phyloP scores from a whole-genome alignment of 2,329 filamentous ascomycete species.

The Graphilbum sp. region DNA sequence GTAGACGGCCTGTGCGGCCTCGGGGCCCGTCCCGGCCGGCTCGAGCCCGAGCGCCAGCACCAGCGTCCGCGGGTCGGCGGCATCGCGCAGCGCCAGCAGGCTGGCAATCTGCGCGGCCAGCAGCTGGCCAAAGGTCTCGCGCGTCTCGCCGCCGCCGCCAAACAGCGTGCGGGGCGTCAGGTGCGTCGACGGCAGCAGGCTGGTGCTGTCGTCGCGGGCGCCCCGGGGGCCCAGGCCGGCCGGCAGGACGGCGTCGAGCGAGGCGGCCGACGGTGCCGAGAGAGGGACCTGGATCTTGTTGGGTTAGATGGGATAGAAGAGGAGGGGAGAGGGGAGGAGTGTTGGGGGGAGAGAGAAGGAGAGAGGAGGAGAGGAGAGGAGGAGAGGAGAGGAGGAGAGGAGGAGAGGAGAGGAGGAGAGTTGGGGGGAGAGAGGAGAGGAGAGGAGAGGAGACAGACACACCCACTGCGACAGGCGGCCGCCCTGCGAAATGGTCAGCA shows the following conservation, averaged over 20 bases:
- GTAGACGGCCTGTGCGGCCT: slow-evolving; percentile 29
- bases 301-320: neutral
- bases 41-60: slow-evolving; percentile 44
- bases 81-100: slow-evolving; percentile 54
- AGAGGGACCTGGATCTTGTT: slow-evolving; percentile 71
- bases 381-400: neutral
- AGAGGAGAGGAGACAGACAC: slow-evolving; percentile 15
- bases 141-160: slow-evolving; percentile 61
- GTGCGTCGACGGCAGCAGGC: slow-evolving; percentile 56
- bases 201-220: slow-evolving; percentile 1
- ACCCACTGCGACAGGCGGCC: slow-evolving; percentile 89
- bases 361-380: slow-evolving; percentile 3
- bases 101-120: slow-evolving; percentile 82
- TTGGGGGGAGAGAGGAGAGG: neutral
- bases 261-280: slow-evolving; percentile 45
- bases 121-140: slow-evolving; percentile 74
- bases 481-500: slow-evolving; percentile 76
- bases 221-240: slow-evolving; percentile 19
- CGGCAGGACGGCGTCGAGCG: slow-evolving; percentile 42
- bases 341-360: too few species aligned
- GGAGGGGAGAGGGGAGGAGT: slow-evolving; percentile 2
- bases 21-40: too few species aligned
- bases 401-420: slow-evolving; percentile 7
- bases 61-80: slow-evolving; percentile 45
- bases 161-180: slow-evolving; percentile 77